phyloP scores from a whole-genome alignment of 2,329 filamentous ascomycete genomes.

The Teratosphaeria gauchensis region DNA sequence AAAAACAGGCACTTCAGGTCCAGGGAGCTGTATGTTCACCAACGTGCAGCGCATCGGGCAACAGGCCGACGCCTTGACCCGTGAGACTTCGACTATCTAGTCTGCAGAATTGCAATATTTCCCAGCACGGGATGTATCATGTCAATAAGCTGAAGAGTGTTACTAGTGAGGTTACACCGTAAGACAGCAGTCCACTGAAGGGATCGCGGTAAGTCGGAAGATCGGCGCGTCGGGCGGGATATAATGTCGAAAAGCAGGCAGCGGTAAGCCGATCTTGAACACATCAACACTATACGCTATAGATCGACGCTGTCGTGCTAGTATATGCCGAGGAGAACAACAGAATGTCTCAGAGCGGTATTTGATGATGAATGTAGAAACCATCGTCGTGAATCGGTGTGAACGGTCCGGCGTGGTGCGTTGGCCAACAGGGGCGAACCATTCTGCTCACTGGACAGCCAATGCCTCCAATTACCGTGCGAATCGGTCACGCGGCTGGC shows the following conservation, averaged over 20 bases:
- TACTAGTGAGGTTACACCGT: not conserved
- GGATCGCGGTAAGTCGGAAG: not conserved
- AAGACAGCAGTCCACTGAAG: not conserved
- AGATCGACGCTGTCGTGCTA: not conserved
- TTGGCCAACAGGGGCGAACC: not conserved
- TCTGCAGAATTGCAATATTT: not conserved
- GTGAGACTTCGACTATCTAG: not conserved
- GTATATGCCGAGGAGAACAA: not conserved
- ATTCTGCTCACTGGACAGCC: not conserved
- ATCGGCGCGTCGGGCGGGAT: not conserved
- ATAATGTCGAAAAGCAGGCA: not conserved
- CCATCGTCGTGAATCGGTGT: not conserved
- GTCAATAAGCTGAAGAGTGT: not conserved
- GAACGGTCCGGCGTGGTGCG: not conserved
- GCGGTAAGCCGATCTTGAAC: not conserved
- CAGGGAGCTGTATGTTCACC: not conserved
- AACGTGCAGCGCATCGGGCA: not conserved
- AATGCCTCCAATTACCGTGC: not conserved
- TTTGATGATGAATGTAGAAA: not conserved
- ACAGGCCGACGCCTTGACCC: not conserved
- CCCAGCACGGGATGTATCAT: not conserved
- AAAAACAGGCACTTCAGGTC: not conserved
- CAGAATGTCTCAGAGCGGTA: not conserved
- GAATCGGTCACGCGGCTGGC: not conserved
- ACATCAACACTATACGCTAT: not conserved